A percentile compares a stretch with the other conserved stretches of the same genome.
Conservation (phyloP, 1,284 basidiomycete species). For the Pseudozyma flocculosa region DNA sequence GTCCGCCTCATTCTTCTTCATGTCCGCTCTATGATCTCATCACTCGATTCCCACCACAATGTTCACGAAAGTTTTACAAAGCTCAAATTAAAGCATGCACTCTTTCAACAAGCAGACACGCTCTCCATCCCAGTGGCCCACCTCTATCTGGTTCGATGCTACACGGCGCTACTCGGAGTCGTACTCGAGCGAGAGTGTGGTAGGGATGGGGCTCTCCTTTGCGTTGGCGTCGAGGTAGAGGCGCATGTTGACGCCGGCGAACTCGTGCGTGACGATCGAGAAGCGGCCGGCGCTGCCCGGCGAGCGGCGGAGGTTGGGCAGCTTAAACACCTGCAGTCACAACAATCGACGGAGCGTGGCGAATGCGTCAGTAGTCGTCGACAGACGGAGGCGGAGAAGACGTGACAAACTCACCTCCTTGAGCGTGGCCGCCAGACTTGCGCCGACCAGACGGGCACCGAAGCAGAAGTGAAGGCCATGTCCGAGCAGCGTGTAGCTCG, state of each 20-base stretch:
- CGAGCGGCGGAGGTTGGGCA: constrained; percentile 64
- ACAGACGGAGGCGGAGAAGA: no score
- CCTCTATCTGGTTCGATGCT: no score
- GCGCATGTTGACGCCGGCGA: constrained; percentile 7
- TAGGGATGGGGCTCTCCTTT: constrained; percentile 14
- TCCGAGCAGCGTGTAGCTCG: constrained; percentile 63
- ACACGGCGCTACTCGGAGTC: constrained; percentile 10
- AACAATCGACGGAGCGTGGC: no score
- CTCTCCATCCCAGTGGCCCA: no score
- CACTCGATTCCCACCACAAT: no score
- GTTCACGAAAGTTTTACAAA: no score
- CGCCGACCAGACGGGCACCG: constrained; percentile 1
- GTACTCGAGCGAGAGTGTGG: constrained; percentile 18
- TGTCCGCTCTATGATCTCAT: no score
- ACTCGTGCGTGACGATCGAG: constrained; percentile 9
- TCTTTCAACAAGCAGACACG: no score
- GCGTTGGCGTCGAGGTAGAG: constrained; percentile 13
- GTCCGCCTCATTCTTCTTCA: no score
- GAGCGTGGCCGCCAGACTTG: constrained; percentile 58
- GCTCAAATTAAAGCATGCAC: no score
- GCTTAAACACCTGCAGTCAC: constrained; percentile 61
- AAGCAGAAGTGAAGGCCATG: constrained; percentile 65
- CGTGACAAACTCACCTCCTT: constrained; percentile 49
- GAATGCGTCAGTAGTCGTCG: no score
- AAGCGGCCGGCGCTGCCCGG: constrained; percentile 65